These are phyloP conservation scores for Amanita pseudoporphyria DNA, from an alignment of 768 basidiomycete genomes.

Conservation along the genomic window DNA sequence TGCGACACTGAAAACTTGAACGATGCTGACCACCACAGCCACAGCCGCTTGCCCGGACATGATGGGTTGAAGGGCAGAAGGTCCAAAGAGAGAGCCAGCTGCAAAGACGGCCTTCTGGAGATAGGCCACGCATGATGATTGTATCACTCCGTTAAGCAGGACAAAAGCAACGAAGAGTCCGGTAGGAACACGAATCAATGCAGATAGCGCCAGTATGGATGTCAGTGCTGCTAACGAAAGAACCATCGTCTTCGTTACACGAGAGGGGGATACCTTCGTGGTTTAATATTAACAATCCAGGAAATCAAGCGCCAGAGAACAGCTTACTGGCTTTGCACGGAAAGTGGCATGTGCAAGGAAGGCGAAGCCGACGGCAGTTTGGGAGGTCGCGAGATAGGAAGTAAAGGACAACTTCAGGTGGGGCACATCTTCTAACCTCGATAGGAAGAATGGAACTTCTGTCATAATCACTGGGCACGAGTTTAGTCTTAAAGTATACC, in stretches of 20 bases:
- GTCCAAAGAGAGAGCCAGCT: constrained; percentile 75
- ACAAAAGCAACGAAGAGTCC: constrained; percentile 57
- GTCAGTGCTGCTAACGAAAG: constrained; percentile 43
- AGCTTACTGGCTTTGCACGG: constrained; percentile 55
- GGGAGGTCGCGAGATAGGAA: constrained; percentile 56
- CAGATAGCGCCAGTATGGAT: constrained; percentile 55
- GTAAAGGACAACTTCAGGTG: constrained; percentile 45
- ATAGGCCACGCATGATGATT: constrained; percentile 60
- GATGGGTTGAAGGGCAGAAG: constrained; percentile 58
- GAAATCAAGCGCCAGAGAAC: background rate
- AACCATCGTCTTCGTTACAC: constrained; percentile 43
- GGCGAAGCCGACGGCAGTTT: constrained; percentile 55
- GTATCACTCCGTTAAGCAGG: constrained; percentile 45
- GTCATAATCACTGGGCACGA: constrained; percentile 70
- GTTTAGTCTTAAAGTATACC: background rate
- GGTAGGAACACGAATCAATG: constrained; percentile 44
- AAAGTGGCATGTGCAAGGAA: constrained; percentile 69
- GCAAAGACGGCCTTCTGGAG: constrained; percentile 72
- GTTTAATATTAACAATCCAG: background rate
- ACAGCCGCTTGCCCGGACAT: constrained; percentile 84
- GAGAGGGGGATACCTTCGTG: constrained; percentile 48
- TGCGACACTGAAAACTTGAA: constrained; percentile 61
- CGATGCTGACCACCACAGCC: constrained; percentile 69
- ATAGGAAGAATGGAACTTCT: constrained; percentile 72
- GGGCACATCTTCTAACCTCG: constrained; percentile 53